Conservation (phyloP, 1,284 basidiomycete genomes). For the Ceratobasidium sp. region DNA sequence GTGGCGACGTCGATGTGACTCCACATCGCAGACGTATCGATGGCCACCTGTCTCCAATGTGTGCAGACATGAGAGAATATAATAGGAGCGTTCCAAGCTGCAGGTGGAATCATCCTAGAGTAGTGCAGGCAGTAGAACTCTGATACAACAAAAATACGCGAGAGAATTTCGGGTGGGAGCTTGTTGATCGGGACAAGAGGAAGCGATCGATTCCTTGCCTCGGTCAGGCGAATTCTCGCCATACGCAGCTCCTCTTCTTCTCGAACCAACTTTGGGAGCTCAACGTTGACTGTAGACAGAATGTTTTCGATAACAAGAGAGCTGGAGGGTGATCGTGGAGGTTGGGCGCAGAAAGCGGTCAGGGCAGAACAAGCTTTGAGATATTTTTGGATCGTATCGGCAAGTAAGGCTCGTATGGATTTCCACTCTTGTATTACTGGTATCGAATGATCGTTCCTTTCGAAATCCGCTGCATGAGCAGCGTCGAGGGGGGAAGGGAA, state of each 20-base stretch:
- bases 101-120: too few relatives aligned
- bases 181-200: background rate
- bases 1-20: background rate
- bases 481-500: too few relatives aligned
- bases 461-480: too few relatives aligned
- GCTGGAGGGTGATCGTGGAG: too few relatives aligned
- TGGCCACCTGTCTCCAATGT: background rate
- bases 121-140: background rate
- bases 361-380: conserved; percentile 4
- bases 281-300: background rate
- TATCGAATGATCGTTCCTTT: too few relatives aligned
- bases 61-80: background rate
- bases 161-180: background rate
- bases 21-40: background rate
- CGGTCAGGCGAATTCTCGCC: background rate
- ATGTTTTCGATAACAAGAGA: background rate
- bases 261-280: background rate
- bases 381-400: background rate
- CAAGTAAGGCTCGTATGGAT: background rate
- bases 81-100: background rate
- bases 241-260: background rate
- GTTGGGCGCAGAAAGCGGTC: background rate
- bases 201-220: background rate
- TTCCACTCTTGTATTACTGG: background rate
- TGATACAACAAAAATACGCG: background rate